These are phyloP conservation scores for Tephrocybe sp. DNA, from an alignment of 768 basidiomycete genomes.

Conservation along the genomic window DNA sequence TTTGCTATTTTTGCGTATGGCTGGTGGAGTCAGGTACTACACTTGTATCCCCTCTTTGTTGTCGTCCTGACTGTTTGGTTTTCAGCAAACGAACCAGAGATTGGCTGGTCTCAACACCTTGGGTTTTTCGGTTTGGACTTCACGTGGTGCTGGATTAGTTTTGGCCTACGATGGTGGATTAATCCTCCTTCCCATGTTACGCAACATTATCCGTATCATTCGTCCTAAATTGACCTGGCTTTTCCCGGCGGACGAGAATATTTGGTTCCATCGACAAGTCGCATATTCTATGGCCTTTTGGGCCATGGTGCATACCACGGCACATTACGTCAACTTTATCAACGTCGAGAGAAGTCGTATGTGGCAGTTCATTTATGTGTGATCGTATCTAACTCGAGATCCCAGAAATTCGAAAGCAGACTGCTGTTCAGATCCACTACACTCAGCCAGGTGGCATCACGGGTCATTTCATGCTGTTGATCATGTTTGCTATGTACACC, in stretches of 20 bases:
- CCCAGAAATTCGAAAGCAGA: slow-evolving; percentile 75
- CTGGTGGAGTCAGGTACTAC: slow-evolving; percentile 78
- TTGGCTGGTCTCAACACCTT: slow-evolving; percentile 78
- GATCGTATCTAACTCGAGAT: background rate
- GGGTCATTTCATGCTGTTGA: slow-evolving; percentile 92
- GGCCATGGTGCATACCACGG: slow-evolving; percentile 89
- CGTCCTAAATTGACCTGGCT: slow-evolving; percentile 79
- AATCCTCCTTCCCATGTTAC: slow-evolving; percentile 86
- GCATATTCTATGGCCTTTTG: slow-evolving; percentile 94
- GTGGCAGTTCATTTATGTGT: slow-evolving; percentile 24
- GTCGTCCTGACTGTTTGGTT: background rate
- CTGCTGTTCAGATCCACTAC: slow-evolving; percentile 84
- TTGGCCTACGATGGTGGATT: slow-evolving; percentile 85
- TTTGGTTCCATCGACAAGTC: slow-evolving; percentile 95
- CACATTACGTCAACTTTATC: slow-evolving; percentile 92
- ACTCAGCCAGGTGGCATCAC: slow-evolving; percentile 88
- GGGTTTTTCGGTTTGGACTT: slow-evolving; percentile 83
- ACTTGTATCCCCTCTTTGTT: background rate
- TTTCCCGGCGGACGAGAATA: slow-evolving; percentile 91
- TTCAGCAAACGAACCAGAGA: slow-evolving; percentile 53
- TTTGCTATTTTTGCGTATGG: slow-evolving; percentile 75
- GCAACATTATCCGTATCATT: slow-evolving; percentile 81
- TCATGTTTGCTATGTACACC: slow-evolving; percentile 91
- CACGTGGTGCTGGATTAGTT: slow-evolving; percentile 88
- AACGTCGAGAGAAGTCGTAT: slow-evolving; percentile 85